Evolutionary conservation across 495 filamentous ascomycete genomes (phyloP).

Genomic region (Poronia punctata): DNA sequence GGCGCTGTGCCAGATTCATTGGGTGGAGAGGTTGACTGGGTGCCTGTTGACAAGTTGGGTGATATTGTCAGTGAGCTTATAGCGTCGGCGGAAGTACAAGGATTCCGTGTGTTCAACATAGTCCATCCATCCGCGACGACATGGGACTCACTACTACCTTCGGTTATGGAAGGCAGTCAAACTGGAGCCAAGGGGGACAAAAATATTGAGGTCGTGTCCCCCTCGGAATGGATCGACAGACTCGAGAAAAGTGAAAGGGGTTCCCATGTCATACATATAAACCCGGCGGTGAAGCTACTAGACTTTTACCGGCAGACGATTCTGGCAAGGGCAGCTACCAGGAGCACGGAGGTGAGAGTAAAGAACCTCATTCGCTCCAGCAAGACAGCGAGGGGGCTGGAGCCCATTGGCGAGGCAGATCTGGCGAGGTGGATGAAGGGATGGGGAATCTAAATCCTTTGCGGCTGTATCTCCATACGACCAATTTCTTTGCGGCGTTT

Average conservation of each 20-base stretch:
- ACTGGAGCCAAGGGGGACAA: not conserved
- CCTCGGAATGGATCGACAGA: slow-evolving; percentile 14
- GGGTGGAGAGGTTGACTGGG: slow-evolving; percentile 14
- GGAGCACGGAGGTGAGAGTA: slow-evolving; percentile 2
- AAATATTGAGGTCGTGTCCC: not conserved
- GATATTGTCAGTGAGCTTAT: slow-evolving; percentile 15
- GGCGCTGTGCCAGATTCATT: slow-evolving; percentile 14
- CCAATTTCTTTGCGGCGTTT: no score
- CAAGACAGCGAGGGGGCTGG: slow-evolving; percentile 13
- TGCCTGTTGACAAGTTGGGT: slow-evolving; percentile 16
- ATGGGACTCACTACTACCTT: slow-evolving; percentile 11
- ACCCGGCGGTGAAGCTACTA: slow-evolving; percentile 17
- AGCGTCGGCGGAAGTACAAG: not conserved
- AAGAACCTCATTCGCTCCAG: slow-evolving; percentile 12
- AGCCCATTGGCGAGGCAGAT: slow-evolving; percentile 17
- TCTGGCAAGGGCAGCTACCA: slow-evolving; percentile 13
- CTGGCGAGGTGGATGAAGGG: slow-evolving; percentile 19
- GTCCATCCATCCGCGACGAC: slow-evolving; percentile 15
- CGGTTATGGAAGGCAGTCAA: slow-evolving; percentile 7
- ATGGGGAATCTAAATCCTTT: slow-evolving; percentile 17
- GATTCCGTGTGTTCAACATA: slow-evolving; percentile 16
- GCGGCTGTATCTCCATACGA: no score
- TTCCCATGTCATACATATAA: slow-evolving; percentile 5
- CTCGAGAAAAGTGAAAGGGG: slow-evolving; percentile 15
- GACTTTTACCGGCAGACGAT: slow-evolving; percentile 17